Percentiles rank a stretch among this genome's conserved stretches.
These are phyloP conservation scores for Sordariomycetes sp. DNA, from an alignment of 2,329 filamentous ascomycete species.

Conservation along the genomic window DNA sequence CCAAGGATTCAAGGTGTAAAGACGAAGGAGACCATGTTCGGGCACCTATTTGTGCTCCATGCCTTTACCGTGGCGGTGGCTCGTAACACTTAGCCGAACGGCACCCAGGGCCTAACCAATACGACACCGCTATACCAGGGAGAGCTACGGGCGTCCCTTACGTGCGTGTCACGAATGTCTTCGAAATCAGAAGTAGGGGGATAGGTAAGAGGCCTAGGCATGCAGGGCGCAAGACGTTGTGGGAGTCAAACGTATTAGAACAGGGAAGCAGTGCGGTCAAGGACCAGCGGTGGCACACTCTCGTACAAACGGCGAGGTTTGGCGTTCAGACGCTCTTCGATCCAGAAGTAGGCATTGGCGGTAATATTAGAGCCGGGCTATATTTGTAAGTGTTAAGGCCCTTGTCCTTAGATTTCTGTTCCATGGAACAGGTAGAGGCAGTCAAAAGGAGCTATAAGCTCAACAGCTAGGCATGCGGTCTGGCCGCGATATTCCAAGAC, in stretches of 20 bases:
- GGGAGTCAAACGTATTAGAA: not conserved
- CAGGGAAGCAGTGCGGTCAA: not conserved
- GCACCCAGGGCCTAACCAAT: not conserved
- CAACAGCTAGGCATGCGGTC: too few relatives aligned
- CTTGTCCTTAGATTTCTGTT: not conserved
- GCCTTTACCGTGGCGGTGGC: not conserved
- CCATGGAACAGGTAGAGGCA: not conserved
- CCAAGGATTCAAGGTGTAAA: not conserved
- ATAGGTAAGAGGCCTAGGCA: not conserved
- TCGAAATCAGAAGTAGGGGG: not conserved
- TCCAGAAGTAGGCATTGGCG: too few relatives aligned
- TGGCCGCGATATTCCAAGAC: too few relatives aligned
- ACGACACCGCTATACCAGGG: not conserved
- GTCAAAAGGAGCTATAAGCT: not conserved
- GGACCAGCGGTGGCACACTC: not conserved
- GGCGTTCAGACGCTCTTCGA: not conserved
- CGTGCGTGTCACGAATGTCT: not conserved
- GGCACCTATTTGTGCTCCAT: not conserved
- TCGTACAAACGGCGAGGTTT: not conserved
- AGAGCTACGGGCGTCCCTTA: not conserved
- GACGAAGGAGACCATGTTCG: not conserved
- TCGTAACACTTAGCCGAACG: not conserved
- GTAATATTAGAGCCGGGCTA: too few relatives aligned
- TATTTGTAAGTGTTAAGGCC: not conserved
- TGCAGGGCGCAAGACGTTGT: not conserved